Evolutionary conservation across 2,329 filamentous ascomycete species (phyloP), one percentile per base, ranked within the genome.

Genomic region (Hymenoscyphus fructigenus): DNA sequence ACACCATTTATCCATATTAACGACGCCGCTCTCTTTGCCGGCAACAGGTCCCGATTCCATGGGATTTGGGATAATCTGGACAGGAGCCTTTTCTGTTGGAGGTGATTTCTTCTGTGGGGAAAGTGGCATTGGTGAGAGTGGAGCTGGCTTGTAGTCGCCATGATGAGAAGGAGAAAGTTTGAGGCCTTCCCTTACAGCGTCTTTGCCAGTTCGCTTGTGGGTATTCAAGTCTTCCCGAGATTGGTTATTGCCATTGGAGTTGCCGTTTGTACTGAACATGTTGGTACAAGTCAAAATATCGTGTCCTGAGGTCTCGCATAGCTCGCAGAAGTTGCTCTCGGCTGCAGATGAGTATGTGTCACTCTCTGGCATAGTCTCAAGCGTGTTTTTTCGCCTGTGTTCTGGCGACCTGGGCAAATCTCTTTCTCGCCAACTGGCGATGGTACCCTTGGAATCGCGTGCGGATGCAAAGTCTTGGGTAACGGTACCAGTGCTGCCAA

Each of bases 261-360:
- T 68, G 28, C 68, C 70, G 62, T 72, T 72, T 7, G 72, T 67
- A 47, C 72, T 76, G 66, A 91, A 94, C 88, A 97, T 95, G 77
- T 92, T 94, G 61, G 91, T 93, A 82, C 94, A 98, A 26, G 91
- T 96, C 64, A 98, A 82, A 66, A 98, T 97, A 73, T 98, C 94
- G 75, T 98, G 94, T 17, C 94, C 93, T 57, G 87, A 85, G 38
- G 91, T 91, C 80, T 97, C 93, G 79, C 94, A 98, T 67, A 98
- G 95, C 79, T 98, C 95, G 78, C 94, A 98, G 62, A 75, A 75
- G n/a, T 50, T 50, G 60, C 70, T 88, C 75, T 93, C 91, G 47
- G 90, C 91, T 26, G 86, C 84, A 32, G 85, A 87, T 44, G 90
- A 91, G 76, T 89, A 84, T 15, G 83, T 82, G 71, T 91, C 89